Percentiles rank a stretch among this genome's conserved stretches.
These are phyloP conservation scores for Rhizopus stolonifer DNA, from an alignment of 371 early-diverging fungal species.

Conservation along the genomic window DNA sequence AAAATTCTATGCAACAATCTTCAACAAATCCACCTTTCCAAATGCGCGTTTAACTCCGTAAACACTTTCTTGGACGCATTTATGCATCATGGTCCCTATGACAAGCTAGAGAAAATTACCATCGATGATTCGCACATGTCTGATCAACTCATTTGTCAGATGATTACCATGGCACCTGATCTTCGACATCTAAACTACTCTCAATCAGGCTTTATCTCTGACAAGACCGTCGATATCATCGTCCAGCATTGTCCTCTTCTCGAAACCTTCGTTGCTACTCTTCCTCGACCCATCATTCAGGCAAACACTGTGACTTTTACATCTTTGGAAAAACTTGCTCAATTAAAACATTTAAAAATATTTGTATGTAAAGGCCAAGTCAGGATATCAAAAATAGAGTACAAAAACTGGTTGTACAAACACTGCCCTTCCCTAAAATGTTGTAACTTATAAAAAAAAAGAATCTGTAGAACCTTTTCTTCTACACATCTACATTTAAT, in stretches of 20 bases:
- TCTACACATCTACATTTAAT: no score
- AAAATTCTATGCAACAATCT: no score
- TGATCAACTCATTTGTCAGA: neutral
- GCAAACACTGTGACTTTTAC: constrained; percentile 18
- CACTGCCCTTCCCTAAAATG: constrained; percentile 1
- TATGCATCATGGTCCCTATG: no score
- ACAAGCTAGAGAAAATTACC: neutral
- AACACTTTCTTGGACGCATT: no score
- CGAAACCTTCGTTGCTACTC: constrained; percentile 10
- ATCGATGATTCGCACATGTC: constrained; percentile 3
- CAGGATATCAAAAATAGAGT: constrained; percentile 7
- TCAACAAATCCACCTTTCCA: no score
- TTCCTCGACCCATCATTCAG: constrained; percentile 16
- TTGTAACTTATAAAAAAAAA: no score
- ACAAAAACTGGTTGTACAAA: neutral
- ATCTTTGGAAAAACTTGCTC: constrained; percentile 8
- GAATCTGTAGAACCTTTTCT: no score
- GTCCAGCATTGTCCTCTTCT: constrained; percentile 11
- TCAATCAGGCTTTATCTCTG: constrained; percentile 15
- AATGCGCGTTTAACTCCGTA: no score
- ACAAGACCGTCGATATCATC: constrained; percentile 11
- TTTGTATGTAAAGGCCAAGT: constrained; percentile 20
- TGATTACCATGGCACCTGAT: neutral
- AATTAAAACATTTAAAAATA: constrained; percentile 6
- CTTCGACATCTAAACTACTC: neutral